These are phyloP conservation scores for Suillus occidentalis DNA, from an alignment of 768 basidiomycete species.

Conservation along the genomic window DNA sequence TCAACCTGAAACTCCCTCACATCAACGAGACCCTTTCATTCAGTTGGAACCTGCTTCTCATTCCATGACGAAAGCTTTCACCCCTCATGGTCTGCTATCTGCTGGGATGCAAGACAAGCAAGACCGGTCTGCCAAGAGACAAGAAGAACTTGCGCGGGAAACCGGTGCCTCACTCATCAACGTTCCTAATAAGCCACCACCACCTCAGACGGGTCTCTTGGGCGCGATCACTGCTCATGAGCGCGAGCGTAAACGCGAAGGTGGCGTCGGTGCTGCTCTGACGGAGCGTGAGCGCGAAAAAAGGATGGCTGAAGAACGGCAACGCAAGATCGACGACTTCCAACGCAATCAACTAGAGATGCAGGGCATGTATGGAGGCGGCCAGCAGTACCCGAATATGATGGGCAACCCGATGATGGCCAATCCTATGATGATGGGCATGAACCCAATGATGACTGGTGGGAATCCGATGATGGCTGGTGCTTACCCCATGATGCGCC, in stretches of 20 bases:
- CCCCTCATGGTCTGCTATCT: constrained; percentile 90
- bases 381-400: constrained; percentile 38
- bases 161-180: constrained; percentile 90
- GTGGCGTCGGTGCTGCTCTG: constrained; percentile 90
- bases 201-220: constrained; percentile 91
- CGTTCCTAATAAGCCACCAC: constrained; percentile 92
- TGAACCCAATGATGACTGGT: constrained; percentile 60
- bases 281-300: constrained; percentile 96
- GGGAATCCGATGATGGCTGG: constrained; percentile 49
- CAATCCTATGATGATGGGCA: constrained; percentile 65
- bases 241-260: constrained; percentile 89
- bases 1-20: constrained; percentile 35
- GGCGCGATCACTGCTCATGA: constrained; percentile 97
- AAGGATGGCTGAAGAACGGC: constrained; percentile 87
- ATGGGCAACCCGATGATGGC: constrained; percentile 71
- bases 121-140: constrained; percentile 92
- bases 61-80: constrained; percentile 90
- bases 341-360: constrained; percentile 90
- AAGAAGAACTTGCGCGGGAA: constrained; percentile 92
- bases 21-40: constrained; percentile 58
- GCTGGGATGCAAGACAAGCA: constrained; percentile 95
- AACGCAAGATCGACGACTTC: constrained; percentile 88
- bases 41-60: constrained; percentile 71
- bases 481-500: constrained; percentile 47
- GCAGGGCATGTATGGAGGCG: constrained; percentile 75